Percentiles rank a stretch among this genome's conserved stretches.
Conservation (phyloP, 2,329 filamentous ascomycete species). For the Sclerotinia borealis region DNA sequence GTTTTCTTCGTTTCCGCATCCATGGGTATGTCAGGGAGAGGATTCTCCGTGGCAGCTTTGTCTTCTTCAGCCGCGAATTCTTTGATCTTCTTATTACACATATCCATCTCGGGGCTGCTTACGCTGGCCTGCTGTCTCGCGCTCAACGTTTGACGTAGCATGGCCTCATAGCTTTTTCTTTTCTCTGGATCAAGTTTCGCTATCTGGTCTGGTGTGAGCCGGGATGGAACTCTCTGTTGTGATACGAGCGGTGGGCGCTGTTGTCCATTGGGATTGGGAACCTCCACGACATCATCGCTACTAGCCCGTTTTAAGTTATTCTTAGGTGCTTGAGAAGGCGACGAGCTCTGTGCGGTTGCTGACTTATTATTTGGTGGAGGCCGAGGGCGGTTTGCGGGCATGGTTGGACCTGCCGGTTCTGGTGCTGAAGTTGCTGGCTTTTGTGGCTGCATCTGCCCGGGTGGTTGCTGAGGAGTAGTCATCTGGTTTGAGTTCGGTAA, state of each 20-base stretch:
- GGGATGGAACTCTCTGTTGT: slow-evolving; percentile 31
- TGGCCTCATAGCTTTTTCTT: slow-evolving; percentile 28
- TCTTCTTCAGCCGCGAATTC: slow-evolving; percentile 21
- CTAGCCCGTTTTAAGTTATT: slow-evolving; percentile 36
- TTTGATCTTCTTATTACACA: slow-evolving; percentile 16
- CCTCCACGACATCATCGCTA: slow-evolving; percentile 41
- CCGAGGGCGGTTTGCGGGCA: slow-evolving; percentile 17
- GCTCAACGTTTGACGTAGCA: slow-evolving; percentile 9
- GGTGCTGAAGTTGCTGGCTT: slow-evolving; percentile 15
- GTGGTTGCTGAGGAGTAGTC: background rate
- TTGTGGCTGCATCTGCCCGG: slow-evolving; percentile 16
- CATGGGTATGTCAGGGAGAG: slow-evolving; percentile 29
- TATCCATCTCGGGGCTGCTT: background rate
- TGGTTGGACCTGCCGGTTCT: slow-evolving; percentile 13
- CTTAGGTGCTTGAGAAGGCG: slow-evolving; percentile 34
- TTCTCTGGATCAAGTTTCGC: slow-evolving; percentile 28
- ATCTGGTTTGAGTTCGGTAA: slow-evolving; percentile 2
- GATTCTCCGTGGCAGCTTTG: slow-evolving; percentile 11
- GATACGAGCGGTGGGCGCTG: slow-evolving; percentile 16
- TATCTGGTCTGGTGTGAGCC: slow-evolving; percentile 28
- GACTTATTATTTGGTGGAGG: slow-evolving; percentile 17
- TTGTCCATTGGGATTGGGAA: slow-evolving; percentile 34
- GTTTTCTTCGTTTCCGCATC: slow-evolving; percentile 21
- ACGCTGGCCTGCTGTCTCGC: background rate
- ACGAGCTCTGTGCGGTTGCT: slow-evolving; percentile 25